phyloP scores from a whole-genome alignment of 768 basidiomycete genomes.

The Grammothele lineata region DNA sequence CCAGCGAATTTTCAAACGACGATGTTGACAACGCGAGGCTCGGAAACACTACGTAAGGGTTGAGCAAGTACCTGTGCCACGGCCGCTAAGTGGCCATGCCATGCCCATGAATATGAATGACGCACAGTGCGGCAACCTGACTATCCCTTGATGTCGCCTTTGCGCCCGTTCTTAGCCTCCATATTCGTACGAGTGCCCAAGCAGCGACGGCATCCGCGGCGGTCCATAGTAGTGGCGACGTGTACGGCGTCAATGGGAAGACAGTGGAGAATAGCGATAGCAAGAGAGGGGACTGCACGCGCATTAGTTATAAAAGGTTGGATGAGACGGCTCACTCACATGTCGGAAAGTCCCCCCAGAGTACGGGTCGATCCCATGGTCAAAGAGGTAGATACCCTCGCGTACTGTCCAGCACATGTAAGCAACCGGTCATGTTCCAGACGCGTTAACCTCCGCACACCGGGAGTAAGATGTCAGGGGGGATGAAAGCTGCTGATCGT shows the following conservation, averaged over 20 bases:
- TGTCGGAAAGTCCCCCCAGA: constrained; percentile 83
- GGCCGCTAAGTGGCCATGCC: constrained; percentile 6
- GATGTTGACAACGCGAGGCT: constrained; percentile 81
- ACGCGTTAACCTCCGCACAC: constrained; percentile 42
- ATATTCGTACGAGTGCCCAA: constrained; percentile 63
- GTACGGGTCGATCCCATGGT: constrained; percentile 80
- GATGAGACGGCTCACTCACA: too few species aligned
- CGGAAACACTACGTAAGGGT: constrained; percentile 83
- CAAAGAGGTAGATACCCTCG: constrained; percentile 83
- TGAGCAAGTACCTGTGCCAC: constrained; percentile 69
- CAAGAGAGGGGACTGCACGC: constrained; percentile 72
- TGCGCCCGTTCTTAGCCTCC: constrained; percentile 56
- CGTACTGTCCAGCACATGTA: constrained; percentile 51
- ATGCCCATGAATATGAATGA: constrained; percentile 7
- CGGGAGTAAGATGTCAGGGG: constrained; percentile 77
- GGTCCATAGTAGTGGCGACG: constrained; percentile 65
- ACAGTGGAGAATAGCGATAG: constrained; percentile 73
- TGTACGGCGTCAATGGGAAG: constrained; percentile 46
- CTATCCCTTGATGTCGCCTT: constrained; percentile 46
- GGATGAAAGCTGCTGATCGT: constrained; percentile 76
- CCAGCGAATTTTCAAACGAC: constrained; percentile 71
- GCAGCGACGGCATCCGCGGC: constrained; percentile 63
- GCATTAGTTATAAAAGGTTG: too few species aligned
- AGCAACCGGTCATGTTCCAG: constrained; percentile 5
- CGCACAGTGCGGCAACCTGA: constrained; percentile 65